These are phyloP conservation scores for Komagataella phaffii DNA, from an alignment of 805 yeast genomes.

Conservation along the genomic window DNA sequence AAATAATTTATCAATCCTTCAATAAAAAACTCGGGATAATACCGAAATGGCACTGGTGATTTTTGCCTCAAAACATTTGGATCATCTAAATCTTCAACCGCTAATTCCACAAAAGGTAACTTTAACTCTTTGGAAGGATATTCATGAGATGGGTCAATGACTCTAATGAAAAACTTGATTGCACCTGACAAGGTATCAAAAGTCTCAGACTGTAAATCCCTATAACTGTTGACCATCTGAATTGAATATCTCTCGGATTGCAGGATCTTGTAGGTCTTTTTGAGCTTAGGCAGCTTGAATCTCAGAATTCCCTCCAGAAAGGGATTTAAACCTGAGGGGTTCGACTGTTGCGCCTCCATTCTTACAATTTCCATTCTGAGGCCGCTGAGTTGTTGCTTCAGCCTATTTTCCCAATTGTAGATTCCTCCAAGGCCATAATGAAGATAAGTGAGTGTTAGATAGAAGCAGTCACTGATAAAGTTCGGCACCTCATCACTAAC, in stretches of 20 bases:
- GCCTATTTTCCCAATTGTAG: slow-evolving; percentile 38
- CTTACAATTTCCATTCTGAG: slow-evolving; percentile 10
- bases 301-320: slow-evolving; percentile 14
- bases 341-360: slow-evolving; percentile 19
- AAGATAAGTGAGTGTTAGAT: slow-evolving; percentile 58
- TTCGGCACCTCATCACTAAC: slow-evolving; percentile 32
- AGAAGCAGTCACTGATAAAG: slow-evolving; percentile 88
- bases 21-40: slow-evolving; percentile 71
- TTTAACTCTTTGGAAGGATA: slow-evolving; percentile 40
- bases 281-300: slow-evolving; percentile 16
- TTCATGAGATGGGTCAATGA: slow-evolving; percentile 57
- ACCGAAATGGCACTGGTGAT: slow-evolving; percentile 68
- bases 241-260: slow-evolving; percentile 42
- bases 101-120: slow-evolving; percentile 47
- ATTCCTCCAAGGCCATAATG: slow-evolving; percentile 88
- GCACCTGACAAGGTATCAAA: slow-evolving; percentile 73
- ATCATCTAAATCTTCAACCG: slow-evolving; percentile 58
- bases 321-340: slow-evolving; percentile 11
- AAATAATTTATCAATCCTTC: slow-evolving; percentile 74
- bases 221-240: slow-evolving; percentile 46
- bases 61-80: slow-evolving; percentile 53
- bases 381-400: slow-evolving; percentile 40
- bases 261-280: slow-evolving; percentile 19
- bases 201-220: slow-evolving; percentile 45
- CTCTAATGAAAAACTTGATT: slow-evolving; percentile 53